phyloP scores from a whole-genome alignment of 2,329 filamentous ascomycete genomes.

The Aspergillus latus region DNA sequence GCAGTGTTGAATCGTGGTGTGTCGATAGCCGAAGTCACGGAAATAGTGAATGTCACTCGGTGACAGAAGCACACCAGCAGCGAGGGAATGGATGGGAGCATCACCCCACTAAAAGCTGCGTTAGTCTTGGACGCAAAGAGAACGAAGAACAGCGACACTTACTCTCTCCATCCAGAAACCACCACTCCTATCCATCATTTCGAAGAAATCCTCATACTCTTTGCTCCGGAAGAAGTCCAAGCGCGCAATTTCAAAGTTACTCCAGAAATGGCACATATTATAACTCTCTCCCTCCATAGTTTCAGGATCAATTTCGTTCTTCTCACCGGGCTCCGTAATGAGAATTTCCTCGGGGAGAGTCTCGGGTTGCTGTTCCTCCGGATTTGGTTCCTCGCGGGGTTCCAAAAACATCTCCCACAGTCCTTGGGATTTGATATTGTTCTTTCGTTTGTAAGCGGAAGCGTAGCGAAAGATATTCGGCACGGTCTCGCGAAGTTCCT shows the following conservation, averaged over 20 bases:
- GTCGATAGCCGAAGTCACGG: constrained; percentile 96
- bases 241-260: constrained; percentile 96
- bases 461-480: constrained; percentile 98
- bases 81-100: constrained; percentile 95
- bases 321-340: constrained; percentile 69
- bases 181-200: constrained; percentile 97
- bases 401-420: constrained; percentile 99
- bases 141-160: constrained; percentile 41
- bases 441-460: constrained; percentile 91
- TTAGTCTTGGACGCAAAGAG: constrained; percentile 11
- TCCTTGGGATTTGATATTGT: constrained; percentile 86
- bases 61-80: constrained; percentile 80
- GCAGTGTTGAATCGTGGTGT: constrained; percentile 98
- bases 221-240: constrained; percentile 96
- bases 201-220: constrained; percentile 95
- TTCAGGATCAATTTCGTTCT: constrained; percentile 79
- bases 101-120: constrained; percentile 79
- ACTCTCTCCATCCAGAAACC: constrained; percentile 99
- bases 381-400: constrained; percentile 52
- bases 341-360: constrained; percentile 79
- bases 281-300: constrained; percentile 97
- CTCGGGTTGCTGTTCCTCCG: constrained; percentile 65
- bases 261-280: constrained; percentile 99
- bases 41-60: constrained; percentile 94
- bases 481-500: constrained; percentile 95